Conservation (phyloP, 1,139 yeast genomes). For the Debaryomyces robertsiae region DNA sequence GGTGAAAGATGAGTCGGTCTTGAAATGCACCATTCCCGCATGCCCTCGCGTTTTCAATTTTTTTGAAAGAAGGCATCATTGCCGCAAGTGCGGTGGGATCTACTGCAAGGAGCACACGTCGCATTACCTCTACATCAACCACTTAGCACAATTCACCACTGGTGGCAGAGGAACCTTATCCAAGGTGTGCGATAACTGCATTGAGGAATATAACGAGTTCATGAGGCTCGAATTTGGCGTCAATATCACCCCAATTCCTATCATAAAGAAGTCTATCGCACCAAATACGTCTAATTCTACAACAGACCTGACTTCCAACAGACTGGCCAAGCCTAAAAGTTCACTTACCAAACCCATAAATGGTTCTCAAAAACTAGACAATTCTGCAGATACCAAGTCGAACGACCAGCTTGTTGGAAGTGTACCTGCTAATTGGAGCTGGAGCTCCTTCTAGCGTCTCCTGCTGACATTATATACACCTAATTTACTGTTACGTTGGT, state of each 20-base stretch:
- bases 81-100: slow-evolving; percentile 91
- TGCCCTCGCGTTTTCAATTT: slow-evolving; percentile 69
- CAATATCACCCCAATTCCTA: slow-evolving; percentile 7
- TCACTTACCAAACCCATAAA: slow-evolving; percentile 1
- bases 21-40: slow-evolving; percentile 56
- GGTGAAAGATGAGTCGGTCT: slow-evolving; percentile 69
- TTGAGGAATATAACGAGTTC: slow-evolving; percentile 64
- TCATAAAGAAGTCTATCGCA: not conserved
- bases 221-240: slow-evolving; percentile 45
- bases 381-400: slow-evolving; percentile 15
- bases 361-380: not conserved
- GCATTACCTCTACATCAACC: slow-evolving; percentile 62
- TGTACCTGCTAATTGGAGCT: slow-evolving; percentile 78
- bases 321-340: not conserved
- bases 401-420: slow-evolving; percentile 48
- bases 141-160: slow-evolving; percentile 70
- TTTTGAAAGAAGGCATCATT: slow-evolving; percentile 89
- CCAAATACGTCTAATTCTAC: not conserved
- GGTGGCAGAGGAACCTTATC: slow-evolving; percentile 75
- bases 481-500: slow-evolving; percentile 3
- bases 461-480: slow-evolving; percentile 1
- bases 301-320: not conserved
- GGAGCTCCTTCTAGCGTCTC: slow-evolving; percentile 60
- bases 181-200: slow-evolving; percentile 79
- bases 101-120: slow-evolving; percentile 74